Percentiles rank a stretch among this genome's conserved stretches.
Evolutionary conservation across 2,329 filamentous ascomycete species (phyloP).

Genomic region (Elsinoe arachidis): DNA sequence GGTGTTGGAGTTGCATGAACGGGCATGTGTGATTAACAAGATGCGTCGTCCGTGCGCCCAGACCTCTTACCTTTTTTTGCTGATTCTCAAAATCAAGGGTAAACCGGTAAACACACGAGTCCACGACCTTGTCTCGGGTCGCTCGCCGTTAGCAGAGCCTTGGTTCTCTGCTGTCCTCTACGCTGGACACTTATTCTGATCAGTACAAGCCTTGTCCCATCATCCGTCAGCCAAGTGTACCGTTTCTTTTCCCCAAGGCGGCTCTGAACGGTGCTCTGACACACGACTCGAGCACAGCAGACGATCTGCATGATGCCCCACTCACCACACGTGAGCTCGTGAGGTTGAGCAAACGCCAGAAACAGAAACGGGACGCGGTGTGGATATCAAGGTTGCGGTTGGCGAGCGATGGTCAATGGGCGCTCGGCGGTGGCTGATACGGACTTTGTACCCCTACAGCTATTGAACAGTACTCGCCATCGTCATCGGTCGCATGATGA

Average conservation of each 20-base stretch:
- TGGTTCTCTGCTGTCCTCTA: not conserved
- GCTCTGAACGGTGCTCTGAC: not conserved
- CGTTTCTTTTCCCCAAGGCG: not conserved
- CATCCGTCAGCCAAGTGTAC: not conserved
- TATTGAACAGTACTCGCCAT: not conserved
- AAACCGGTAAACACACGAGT: too few relatives aligned
- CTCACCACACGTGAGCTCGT: constrained; percentile 8
- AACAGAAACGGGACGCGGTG: constrained; percentile 2
- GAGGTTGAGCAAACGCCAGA: not conserved
- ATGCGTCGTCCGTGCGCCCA: not conserved
- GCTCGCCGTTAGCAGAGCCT: not conserved
- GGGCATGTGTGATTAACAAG: constrained; percentile 1
- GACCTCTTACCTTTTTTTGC: not conserved
- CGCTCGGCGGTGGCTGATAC: constrained; percentile 1
- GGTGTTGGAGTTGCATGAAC: not conserved
- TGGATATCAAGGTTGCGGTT: constrained; percentile 10
- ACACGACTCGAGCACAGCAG: not conserved
- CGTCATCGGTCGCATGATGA: constrained; percentile 1
- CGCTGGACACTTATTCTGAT: not conserved
- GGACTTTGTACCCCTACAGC: not conserved
- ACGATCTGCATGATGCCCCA: constrained; percentile 5
- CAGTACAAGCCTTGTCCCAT: too few relatives aligned
- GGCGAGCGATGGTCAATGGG: constrained; percentile 7
- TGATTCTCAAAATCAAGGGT: too few relatives aligned
- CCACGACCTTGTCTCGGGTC: constrained; percentile 5